phyloP scores from a whole-genome alignment of 2,329 filamentous ascomycete genomes.

The Ophiocordyceps camponoti-leonardi region DNA sequence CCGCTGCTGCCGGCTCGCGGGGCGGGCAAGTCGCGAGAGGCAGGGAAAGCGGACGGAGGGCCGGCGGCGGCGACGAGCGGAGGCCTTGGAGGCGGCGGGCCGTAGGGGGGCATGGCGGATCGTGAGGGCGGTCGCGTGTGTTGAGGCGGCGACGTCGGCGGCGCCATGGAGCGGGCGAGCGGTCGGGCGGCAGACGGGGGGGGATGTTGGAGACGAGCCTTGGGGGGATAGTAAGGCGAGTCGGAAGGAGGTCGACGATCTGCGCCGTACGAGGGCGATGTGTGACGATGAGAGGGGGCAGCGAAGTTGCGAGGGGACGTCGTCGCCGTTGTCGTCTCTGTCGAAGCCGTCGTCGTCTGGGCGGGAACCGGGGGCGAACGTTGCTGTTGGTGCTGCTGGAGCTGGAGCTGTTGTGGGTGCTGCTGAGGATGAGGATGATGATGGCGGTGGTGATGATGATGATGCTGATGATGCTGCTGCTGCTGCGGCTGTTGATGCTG shows the following conservation, averaged over 20 bases:
- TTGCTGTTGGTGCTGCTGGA: neutral
- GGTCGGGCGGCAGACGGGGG: constrained; percentile 18
- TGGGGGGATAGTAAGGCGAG: constrained; percentile 21
- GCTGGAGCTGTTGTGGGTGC: neutral
- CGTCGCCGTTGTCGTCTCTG: no score
- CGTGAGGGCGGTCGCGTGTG: constrained; percentile 8
- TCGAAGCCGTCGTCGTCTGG: neutral
- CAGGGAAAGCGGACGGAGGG: constrained; percentile 25
- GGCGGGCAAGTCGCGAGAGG: constrained; percentile 34
- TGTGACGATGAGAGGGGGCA: no score
- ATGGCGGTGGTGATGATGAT: neutral
- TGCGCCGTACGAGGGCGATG: constrained; percentile 8
- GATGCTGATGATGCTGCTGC: neutral
- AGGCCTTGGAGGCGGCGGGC: constrained; percentile 27
- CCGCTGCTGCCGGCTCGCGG: constrained; percentile 30
- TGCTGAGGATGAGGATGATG: neutral
- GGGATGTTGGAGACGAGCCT: constrained; percentile 13
- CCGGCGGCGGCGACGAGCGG: constrained; percentile 24
- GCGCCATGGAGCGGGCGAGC: constrained; percentile 26
- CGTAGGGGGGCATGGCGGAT: constrained; percentile 19
- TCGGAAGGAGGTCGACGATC: constrained; percentile 23
- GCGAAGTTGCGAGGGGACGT: neutral
- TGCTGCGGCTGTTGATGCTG: neutral
- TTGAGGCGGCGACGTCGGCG: constrained; percentile 24
- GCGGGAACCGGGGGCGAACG: constrained; percentile 5